Evolutionary conservation across 768 basidiomycete species (phyloP).

Genomic region (Solioccasus polychromus): DNA sequence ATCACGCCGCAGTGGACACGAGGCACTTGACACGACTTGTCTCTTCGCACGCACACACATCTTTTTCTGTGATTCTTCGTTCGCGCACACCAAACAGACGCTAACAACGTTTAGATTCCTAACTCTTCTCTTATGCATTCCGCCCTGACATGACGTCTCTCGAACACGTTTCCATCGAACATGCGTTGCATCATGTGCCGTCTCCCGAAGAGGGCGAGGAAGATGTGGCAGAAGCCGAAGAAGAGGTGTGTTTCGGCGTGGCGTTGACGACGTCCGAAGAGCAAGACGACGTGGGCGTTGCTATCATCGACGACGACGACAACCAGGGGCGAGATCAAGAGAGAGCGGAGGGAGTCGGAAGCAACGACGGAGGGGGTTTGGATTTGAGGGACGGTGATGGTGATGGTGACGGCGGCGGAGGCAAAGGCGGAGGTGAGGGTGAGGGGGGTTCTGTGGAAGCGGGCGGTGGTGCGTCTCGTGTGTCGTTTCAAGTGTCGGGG

Average conservation of each 20-base stretch:
- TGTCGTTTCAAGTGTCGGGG: no score
- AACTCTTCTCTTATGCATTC: constrained; percentile 15
- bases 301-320: not conserved
- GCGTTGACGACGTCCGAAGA: constrained; percentile 15
- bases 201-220: not conserved
- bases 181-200: constrained; percentile 3
- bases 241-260: constrained; percentile 12
- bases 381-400: no score
- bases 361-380: no score
- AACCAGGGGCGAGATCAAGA: not conserved
- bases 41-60: not conserved
- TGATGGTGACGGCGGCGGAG: no score
- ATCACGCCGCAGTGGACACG: no score
- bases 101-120: not conserved
- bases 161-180: constrained; percentile 22
- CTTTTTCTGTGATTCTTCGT: not conserved
- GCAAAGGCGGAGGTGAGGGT: not conserved
- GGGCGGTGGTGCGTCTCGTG: no score
- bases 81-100: not conserved
- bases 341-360: no score
- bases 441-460: no score
- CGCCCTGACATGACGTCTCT: constrained; percentile 24
- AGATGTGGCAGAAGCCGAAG: not conserved
- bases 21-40: no score
- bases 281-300: not conserved